Conservation (phyloP, 768 basidiomycete genomes). For the Boletellus ananiceps region DNA sequence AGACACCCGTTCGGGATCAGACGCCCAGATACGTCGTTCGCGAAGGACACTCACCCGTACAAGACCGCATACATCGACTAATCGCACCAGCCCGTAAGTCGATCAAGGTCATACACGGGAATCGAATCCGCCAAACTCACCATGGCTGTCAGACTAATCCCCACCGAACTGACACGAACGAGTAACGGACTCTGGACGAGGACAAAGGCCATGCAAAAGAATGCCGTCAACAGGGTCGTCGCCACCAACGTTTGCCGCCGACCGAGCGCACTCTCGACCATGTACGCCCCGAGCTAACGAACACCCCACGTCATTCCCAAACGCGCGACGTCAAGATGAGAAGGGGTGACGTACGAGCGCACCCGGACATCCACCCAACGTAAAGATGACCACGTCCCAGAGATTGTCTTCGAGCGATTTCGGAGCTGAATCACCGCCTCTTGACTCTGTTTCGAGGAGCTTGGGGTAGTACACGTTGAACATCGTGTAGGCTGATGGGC, state of each 20-base stretch:
- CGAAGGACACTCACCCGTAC: conserved; percentile 45
- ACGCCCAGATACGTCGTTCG: too few relatives aligned
- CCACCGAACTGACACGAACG: conserved; percentile 65
- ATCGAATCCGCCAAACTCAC: conserved; percentile 12
- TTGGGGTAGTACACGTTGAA: conserved; percentile 92
- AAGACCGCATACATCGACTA: conserved; percentile 86
- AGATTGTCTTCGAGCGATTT: conserved; percentile 58
- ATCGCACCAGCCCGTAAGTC: background rate
- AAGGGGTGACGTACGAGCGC: conserved; percentile 54
- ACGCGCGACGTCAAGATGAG: background rate
- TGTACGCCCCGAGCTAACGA: conserved; percentile 72
- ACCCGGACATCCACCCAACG: conserved; percentile 80
- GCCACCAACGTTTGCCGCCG: conserved; percentile 67
- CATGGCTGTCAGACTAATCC: conserved; percentile 73
- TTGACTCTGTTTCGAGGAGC: conserved; percentile 56
- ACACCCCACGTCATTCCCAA: background rate
- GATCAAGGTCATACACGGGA: background rate
- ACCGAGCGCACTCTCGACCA: conserved; percentile 69
- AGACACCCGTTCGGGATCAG: background rate
- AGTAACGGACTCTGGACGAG: conserved; percentile 52
- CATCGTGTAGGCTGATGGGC: conserved; percentile 71
- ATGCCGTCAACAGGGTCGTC: conserved; percentile 71
- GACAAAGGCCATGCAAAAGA: conserved; percentile 69
- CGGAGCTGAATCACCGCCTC: conserved; percentile 18
- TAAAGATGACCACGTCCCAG: conserved; percentile 86